Evolutionary conservation across 2,329 filamentous ascomycete species (phyloP).

Genomic region (Apiospora kogelbergensis): DNA sequence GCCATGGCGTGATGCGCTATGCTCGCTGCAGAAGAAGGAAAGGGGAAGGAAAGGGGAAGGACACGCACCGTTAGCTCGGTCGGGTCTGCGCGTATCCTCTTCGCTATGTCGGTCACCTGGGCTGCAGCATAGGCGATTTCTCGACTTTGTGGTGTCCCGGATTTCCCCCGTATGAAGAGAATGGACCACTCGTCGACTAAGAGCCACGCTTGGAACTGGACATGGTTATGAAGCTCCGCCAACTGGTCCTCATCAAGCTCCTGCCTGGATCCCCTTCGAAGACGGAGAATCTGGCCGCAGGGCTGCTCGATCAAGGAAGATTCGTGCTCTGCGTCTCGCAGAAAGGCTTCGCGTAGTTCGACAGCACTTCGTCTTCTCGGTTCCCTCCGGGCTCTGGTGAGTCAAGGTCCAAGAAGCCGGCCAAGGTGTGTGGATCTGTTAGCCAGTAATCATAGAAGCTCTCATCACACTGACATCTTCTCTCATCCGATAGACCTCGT

Average conservation of each 20-base stretch:
- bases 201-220: neutral
- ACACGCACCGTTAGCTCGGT: neutral
- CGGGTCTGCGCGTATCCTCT: neutral
- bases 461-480: neutral
- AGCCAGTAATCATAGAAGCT: neutral
- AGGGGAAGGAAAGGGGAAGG: neutral
- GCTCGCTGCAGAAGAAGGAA: constrained; percentile 1
- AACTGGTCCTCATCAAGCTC: neutral
- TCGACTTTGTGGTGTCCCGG: no score
- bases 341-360: neutral
- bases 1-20: neutral
- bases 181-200: neutral
- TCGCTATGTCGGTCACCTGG: neutral
- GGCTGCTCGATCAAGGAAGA: neutral
- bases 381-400: neutral
- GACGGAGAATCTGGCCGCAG: neutral
- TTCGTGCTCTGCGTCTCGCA: neutral
- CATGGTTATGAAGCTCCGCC: neutral
- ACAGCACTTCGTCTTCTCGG: neutral
- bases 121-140: neutral
- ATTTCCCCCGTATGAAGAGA: neutral
- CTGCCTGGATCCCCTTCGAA: neutral
- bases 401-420: neutral
- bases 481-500: neutral
- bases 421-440: neutral